Evolutionary conservation across 129 eudicot genomes (phyloP), one percentile per base, ranked within the genome.

Genomic region (Heracleum sosnowskyi): DNA sequence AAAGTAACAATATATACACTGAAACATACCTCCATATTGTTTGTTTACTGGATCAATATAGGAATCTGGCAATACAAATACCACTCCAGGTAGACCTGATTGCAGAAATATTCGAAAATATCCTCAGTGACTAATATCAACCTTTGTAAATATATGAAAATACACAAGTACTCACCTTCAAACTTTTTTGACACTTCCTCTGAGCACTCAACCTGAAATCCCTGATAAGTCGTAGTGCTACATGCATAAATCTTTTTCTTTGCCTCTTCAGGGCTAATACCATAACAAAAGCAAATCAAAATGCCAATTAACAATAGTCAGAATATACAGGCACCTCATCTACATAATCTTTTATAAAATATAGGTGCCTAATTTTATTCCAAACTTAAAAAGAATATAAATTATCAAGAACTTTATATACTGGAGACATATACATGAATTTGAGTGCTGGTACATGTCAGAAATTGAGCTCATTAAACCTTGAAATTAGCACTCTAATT

Each of bases 11-110:
- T 24, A 37, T 28, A 17, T 11, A 11, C 42, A 18, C 47, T 44
- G 9, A 34, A 69, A 26, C 83, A 42, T 66, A 91, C 99, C 99
- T 86, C 99, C 97, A 79, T 95, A 95, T 76, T 95, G 96, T 78
- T 95, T 95, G 83, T 95, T 95, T 71, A 90, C 90, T 44, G 97
- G 97, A 81, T 95, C 99, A 44, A 92, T 90, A 78, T 95, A 95
- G 24, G 99, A 91, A 89, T 95, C 99, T 12, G 99, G 99, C 86
- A 95, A 76, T 37, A 95, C 87, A 84, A 95, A 95, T 11, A 92
- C 88, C 73, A 95, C 99, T 31, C 96, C 97, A 39, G 92, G 96
- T 41, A 95, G 46, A 79, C 80, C 99, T 95, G 86, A 64, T 69
- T 15, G 46, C 66, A 74, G 2, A 66, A 39, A 22, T 82, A 5